Evolutionary conservation across 2,329 filamentous ascomycete species (phyloP).

Genomic region (Phaeosphaeria sp.): DNA sequence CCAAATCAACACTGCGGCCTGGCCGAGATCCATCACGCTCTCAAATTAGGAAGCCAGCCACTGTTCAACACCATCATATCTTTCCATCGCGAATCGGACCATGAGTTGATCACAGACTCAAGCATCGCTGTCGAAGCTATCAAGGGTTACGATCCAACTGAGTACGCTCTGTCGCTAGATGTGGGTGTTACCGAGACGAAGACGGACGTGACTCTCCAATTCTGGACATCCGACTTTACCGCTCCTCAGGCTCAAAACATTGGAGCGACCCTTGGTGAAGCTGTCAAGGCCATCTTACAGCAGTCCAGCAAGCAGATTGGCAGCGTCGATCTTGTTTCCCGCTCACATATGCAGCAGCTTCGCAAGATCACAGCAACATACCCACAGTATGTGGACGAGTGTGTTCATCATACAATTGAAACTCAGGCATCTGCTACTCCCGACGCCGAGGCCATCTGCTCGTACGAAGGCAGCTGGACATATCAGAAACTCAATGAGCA

Average conservation of each 20-base stretch:
- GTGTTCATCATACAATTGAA: conserved; percentile 4
- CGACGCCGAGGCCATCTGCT: conserved; percentile 13
- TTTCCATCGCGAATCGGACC: conserved; percentile 17
- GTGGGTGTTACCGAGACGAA: conserved; percentile 49
- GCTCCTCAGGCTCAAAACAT: conserved; percentile 19
- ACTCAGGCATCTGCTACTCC: conserved; percentile 2
- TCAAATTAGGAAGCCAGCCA: conserved; percentile 32
- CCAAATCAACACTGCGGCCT: conserved; percentile 24
- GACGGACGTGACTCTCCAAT: conserved; percentile 18
- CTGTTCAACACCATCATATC: conserved; percentile 55
- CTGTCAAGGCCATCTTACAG: conserved; percentile 32
- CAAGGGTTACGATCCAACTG: conserved; percentile 49
- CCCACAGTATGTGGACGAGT: conserved; percentile 8
- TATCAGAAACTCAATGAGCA: conserved; percentile 18
- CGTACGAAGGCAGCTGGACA: conserved; percentile 19
- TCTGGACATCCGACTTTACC: conserved; percentile 20
- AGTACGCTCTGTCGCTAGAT: conserved; percentile 50
- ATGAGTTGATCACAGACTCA: conserved; percentile 10
- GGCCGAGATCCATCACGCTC: conserved; percentile 53
- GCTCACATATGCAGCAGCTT: conserved; percentile 17
- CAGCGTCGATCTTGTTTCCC: conserved; percentile 31
- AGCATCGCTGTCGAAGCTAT: conserved; percentile 16
- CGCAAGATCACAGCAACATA: conserved; percentile 9
- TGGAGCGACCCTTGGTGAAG: conserved; percentile 18
- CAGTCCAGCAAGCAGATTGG: conserved; percentile 12